Conservation (phyloP, 306 rosid genomes). For the Fragaria iinumae region DNA sequence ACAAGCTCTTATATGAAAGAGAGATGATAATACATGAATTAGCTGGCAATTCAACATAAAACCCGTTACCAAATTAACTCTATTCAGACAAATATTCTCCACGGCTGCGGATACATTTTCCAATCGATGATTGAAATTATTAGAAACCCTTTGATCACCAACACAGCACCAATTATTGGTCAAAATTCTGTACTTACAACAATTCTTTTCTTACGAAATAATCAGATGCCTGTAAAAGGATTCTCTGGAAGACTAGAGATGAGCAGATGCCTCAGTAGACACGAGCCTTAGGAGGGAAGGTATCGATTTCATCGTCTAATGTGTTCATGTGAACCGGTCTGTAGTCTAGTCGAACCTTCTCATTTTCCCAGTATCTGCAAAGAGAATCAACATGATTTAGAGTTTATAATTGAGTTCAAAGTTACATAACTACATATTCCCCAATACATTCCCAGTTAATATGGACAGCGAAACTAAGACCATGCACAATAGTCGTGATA, state of each 20-base stretch:
- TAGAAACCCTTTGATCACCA: constrained; percentile 25
- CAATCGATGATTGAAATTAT: constrained; percentile 30
- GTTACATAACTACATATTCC: neutral
- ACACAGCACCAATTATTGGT: constrained; percentile 35
- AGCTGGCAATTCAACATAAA: neutral
- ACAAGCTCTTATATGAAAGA: neutral
- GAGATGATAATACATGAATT: neutral
- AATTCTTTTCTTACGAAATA: constrained; percentile 24
- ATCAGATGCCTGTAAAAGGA: constrained; percentile 18
- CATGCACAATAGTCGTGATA: neutral
- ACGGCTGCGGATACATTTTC: constrained; percentile 31
- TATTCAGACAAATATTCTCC: constrained; percentile 20
- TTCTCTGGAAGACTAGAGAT: constrained; percentile 10
- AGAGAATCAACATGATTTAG: constrained; percentile 19
- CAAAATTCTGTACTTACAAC: constrained; percentile 31
- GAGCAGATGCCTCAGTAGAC: constrained; percentile 52
- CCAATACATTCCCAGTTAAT: neutral
- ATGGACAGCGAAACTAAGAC: neutral
- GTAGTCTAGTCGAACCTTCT: constrained; percentile 75
- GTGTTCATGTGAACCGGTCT: constrained; percentile 95
- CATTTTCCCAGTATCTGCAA: constrained; percentile 82
- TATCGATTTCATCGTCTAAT: constrained; percentile 76
- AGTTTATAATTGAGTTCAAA: constrained; percentile 1
- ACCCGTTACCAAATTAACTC: constrained; percentile 7
- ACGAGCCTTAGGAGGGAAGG: constrained; percentile 98